A percentile compares a stretch with the other conserved stretches of the same genome.
Conservation (phyloP, 1,139 yeast genomes). For the Wickerhamiella infanticola region DNA sequence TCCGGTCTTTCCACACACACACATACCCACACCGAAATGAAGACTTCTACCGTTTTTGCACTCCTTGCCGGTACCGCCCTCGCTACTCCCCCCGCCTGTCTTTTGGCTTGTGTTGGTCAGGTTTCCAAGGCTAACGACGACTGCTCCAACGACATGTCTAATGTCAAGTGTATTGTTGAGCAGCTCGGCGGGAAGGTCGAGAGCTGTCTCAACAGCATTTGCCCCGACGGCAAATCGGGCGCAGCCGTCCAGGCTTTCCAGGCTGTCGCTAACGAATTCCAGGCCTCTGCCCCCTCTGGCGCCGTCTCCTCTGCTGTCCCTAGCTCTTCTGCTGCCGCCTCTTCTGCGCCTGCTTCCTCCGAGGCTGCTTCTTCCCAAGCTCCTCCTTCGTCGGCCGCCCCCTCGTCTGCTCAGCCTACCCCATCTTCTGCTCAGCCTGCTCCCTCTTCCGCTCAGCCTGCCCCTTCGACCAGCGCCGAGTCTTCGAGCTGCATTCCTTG, state of each 20-base stretch:
- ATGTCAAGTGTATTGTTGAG: conserved; percentile 51
- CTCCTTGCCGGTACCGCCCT: conserved; percentile 35
- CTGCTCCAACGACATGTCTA: conserved; percentile 41
- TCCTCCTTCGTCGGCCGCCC: conserved; percentile 13
- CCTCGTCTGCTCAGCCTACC: conserved; percentile 11
- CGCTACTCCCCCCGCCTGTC: conserved; percentile 70
- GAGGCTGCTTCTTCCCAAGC: conserved; percentile 17
- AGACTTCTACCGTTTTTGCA: conserved; percentile 34
- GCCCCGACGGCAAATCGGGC: conserved; percentile 47
- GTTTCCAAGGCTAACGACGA: conserved; percentile 35
- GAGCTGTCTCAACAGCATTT: conserved; percentile 43
- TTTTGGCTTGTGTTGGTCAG: conserved; percentile 70
- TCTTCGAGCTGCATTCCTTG: conserved; percentile 6
- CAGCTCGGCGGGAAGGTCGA: conserved; percentile 36
- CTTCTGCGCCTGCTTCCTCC: conserved; percentile 11
- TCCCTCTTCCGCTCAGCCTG: conserved; percentile 18
- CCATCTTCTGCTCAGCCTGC: conserved; percentile 20
- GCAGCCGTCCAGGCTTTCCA: conserved; percentile 45
- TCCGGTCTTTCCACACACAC: not conserved
- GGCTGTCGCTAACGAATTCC: conserved; percentile 16
- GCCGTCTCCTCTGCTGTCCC: conserved; percentile 5
- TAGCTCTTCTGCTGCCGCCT: conserved; percentile 17
- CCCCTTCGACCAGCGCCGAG: conserved; percentile 16
- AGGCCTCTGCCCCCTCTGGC: conserved; percentile 7
- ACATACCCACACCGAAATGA: conserved; percentile 7